These are phyloP conservation scores for Penicillium sumatraense DNA, from an alignment of 2,329 filamentous ascomycete genomes.

Conservation along the genomic window DNA sequence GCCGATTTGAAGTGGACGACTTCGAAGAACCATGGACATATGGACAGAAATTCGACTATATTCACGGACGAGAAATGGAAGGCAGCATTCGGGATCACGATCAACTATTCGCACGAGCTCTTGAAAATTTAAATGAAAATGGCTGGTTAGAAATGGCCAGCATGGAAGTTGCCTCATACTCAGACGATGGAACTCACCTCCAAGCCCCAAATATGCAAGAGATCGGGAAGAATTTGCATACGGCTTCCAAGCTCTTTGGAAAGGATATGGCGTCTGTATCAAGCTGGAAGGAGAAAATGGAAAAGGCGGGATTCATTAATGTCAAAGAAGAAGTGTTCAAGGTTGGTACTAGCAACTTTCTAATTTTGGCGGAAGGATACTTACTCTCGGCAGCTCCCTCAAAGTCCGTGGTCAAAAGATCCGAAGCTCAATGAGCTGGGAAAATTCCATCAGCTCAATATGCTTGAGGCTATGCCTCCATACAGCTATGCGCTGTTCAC, in stretches of 20 bases:
- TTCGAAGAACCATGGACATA: constrained; percentile 37
- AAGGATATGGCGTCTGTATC: constrained; percentile 37
- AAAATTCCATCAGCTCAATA: constrained; percentile 39
- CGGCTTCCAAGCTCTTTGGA: constrained; percentile 35
- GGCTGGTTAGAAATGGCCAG: constrained; percentile 53
- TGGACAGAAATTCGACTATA: constrained; percentile 34
- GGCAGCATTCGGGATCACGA: constrained; percentile 34
- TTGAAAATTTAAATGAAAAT: constrained; percentile 29
- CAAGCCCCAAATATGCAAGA: constrained; percentile 29
- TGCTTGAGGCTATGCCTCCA: constrained; percentile 40
- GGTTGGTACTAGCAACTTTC: constrained; percentile 19
- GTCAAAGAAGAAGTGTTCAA: constrained; percentile 55
- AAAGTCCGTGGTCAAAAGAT: constrained; percentile 58
- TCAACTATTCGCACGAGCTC: constrained; percentile 30
- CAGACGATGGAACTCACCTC: constrained; percentile 47
- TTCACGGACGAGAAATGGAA: constrained; percentile 38
- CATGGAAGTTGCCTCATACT: constrained; percentile 93
- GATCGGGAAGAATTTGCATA: constrained; percentile 34
- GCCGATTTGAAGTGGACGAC: constrained; percentile 39
- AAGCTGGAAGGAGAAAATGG: constrained; percentile 49
- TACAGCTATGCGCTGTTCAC: constrained; percentile 46
- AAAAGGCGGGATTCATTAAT: constrained; percentile 59
- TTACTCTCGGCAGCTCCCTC: constrained; percentile 46
- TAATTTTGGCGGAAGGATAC: neutral
- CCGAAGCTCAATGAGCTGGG: constrained; percentile 59